Evolutionary conservation across 148 eudicot species (phyloP), one percentile per base, ranked within the genome.

Genomic region (Talinum fruticosum): DNA sequence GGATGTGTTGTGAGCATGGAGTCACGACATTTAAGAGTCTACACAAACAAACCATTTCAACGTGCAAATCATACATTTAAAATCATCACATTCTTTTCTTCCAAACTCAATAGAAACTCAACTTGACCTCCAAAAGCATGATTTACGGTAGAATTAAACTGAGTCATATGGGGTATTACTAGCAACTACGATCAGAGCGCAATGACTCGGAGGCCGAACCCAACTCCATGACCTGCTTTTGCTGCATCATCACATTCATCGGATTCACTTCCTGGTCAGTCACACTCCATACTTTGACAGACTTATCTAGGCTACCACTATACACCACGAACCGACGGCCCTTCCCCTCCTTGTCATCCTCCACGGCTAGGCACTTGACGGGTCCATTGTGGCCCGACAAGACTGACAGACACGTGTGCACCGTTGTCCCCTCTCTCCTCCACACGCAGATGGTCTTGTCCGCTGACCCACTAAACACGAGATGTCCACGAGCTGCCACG

Each of bases 321-420:
- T 89, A 87, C 15, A 87, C 82, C n/a, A 83, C 77, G 74, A 73
- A 89, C 75, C 75, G 53, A 8, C 49, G 72, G 8, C 4, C 66
- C 33, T 77, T 82, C 10, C 35, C 66, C 26, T 74, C 79, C 57
- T 36, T 76, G 8, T 86, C 88, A 68, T 82, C 82, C 83, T 90
- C 94, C 35, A 90, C 94, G 7, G 92, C 90, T 79, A 90, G 66
- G 61, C 92, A 89, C 83, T 89, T 91, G 51, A 91, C 91, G 10
- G 93, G 93, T 51, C 93, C 93, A 16, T 34, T 85, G 53, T 89
- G 96, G 57, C 93, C 91, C 0, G 90, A 80, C 75, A 91, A 45
- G 34, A 86, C 87, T 0, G 91, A 76, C 66, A 87, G 74, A 13
- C 93, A 91, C 8, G 75, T 79, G 78, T 89, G 96, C 36, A 75